phyloP scores from a whole-genome alignment of 140 eudicot species.

The Anethum foeniculum region DNA sequence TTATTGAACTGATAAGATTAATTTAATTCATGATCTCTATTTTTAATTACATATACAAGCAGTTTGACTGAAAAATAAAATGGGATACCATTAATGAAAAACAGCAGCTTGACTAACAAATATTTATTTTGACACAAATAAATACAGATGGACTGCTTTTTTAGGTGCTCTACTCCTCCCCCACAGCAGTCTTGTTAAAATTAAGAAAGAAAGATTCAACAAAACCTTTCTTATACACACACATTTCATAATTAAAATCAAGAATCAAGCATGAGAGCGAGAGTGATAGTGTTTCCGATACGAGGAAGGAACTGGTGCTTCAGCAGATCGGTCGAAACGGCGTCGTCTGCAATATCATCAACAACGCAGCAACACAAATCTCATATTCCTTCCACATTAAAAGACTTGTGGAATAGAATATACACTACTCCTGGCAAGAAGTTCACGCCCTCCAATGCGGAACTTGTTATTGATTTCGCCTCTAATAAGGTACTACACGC shows the following conservation, averaged over 20 bases:
- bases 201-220: not conserved
- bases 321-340: slow-evolving; percentile 42
- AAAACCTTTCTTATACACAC: not conserved
- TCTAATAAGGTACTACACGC: slow-evolving; percentile 52
- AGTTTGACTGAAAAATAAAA: no score
- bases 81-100: no score
- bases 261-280: slow-evolving; percentile 24
- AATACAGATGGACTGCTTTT: not conserved
- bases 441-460: slow-evolving; percentile 48
- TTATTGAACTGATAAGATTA: no score
- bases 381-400: slow-evolving; percentile 52
- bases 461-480: slow-evolving; percentile 65
- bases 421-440: slow-evolving; percentile 34
- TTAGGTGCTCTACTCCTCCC: not conserved
- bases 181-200: not conserved
- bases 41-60: no score
- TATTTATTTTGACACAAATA: not conserved
- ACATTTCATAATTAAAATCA: not conserved
- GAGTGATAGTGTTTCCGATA: slow-evolving; percentile 77
- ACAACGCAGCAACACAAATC: slow-evolving; percentile 37
- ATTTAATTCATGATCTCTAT: no score
- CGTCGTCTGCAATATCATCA: slow-evolving; percentile 14
- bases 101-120: not conserved
- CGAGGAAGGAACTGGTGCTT: slow-evolving; percentile 94
- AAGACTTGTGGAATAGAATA: slow-evolving; percentile 47